A percentile compares a stretch with the other conserved stretches of the same genome.
Evolutionary conservation across 2,329 filamentous ascomycete species (phyloP).

Genomic region (Sporothrix mexicana): DNA sequence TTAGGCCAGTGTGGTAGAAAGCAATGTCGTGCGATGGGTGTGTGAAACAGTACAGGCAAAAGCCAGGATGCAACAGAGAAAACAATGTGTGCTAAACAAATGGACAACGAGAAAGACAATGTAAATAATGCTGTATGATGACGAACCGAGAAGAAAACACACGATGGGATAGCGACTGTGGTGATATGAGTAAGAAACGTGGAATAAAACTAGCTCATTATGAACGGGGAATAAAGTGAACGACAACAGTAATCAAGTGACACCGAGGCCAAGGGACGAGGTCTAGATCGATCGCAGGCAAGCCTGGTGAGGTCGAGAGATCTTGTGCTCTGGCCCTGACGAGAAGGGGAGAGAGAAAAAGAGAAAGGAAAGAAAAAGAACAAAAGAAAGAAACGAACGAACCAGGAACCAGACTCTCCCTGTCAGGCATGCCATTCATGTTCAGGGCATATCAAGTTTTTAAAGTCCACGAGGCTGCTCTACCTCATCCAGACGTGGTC

Average conservation of each 20-base stretch:
- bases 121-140: neutral
- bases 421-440: neutral
- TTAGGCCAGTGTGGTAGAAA: neutral
- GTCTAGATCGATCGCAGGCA: neutral
- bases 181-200: neutral
- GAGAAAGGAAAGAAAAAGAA: neutral
- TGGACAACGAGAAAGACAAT: neutral
- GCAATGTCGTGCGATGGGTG: no score
- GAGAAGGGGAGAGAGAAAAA: neutral
- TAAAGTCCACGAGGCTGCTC: slow-evolving; percentile 16
- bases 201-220: slow-evolving; percentile 5
- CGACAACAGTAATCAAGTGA: neutral
- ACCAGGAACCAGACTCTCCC: neutral
- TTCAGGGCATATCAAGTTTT: slow-evolving; percentile 12
- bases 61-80: no score
- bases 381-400: slow-evolving; percentile 1
- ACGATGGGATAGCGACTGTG: slow-evolving; percentile 16
- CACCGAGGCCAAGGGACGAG: neutral
- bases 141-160: neutral
- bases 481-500: neutral
- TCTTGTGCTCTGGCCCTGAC: neutral
- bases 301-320: neutral
- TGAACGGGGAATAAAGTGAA: neutral
- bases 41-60: neutral
- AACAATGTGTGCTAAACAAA: neutral